These are phyloP conservation scores for Daldinia loculata DNA, from an alignment of 495 filamentous ascomycete genomes.

Conservation along the genomic window DNA sequence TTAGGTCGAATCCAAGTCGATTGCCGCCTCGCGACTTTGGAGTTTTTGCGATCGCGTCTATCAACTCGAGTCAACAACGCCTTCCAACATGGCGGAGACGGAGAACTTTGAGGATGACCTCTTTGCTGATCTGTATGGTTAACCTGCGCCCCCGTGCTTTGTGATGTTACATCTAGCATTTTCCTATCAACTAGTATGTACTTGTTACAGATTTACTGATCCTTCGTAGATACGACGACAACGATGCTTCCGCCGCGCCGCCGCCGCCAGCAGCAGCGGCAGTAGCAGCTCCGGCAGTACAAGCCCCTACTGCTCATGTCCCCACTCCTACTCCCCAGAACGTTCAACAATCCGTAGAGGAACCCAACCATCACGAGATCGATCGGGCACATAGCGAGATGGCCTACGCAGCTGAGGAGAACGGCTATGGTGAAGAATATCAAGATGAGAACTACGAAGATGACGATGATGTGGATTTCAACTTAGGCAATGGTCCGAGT, in stretches of 20 bases:
- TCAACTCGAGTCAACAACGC: slow-evolving; percentile 1
- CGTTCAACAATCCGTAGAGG: slow-evolving; percentile 25
- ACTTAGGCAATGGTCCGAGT: slow-evolving; percentile 58
- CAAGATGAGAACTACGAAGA: slow-evolving; percentile 62
- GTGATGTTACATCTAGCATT: neutral
- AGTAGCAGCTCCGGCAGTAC: slow-evolving; percentile 45
- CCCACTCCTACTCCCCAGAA: slow-evolving; percentile 23
- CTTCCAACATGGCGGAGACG: slow-evolving; percentile 75
- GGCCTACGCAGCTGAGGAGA: slow-evolving; percentile 49
- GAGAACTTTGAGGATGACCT: slow-evolving; percentile 97
- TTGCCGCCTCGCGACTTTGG: slow-evolving; percentile 5
- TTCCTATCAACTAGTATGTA: neutral
- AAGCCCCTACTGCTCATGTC: slow-evolving; percentile 21
- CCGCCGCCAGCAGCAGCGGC: slow-evolving; percentile 46
- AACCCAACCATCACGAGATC: slow-evolving; percentile 23
- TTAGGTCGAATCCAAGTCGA: slow-evolving; percentile 33
- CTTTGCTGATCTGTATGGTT: slow-evolving; percentile 93
- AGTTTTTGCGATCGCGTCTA: slow-evolving; percentile 18
- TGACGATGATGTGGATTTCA: slow-evolving; percentile 71
- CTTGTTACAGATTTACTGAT: slow-evolving; percentile 23
- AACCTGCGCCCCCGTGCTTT: neutral
- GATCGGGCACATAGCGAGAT: slow-evolving; percentile 31
- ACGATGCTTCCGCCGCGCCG: slow-evolving; percentile 63
- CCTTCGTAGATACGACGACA: slow-evolving; percentile 80
- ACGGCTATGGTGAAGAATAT: slow-evolving; percentile 66